These are phyloP conservation scores for Botrytis tulipae DNA, from an alignment of 2,329 filamentous ascomycete genomes.

Conservation along the genomic window DNA sequence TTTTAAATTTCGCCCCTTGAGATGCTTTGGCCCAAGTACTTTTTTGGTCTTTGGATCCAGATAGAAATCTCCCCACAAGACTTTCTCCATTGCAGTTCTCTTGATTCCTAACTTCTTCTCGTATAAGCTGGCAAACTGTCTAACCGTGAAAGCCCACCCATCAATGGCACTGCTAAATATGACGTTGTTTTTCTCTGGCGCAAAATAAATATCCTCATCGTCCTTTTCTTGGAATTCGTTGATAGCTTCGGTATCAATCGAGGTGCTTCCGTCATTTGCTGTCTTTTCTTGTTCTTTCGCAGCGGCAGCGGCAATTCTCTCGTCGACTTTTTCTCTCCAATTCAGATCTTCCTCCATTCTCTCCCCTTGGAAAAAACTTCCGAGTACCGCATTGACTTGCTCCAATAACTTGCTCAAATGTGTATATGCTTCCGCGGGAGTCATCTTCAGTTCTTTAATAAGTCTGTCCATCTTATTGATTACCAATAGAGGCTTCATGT, in stretches of 20 bases:
- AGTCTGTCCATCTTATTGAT: slow-evolving; percentile 99
- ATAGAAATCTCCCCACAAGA: slow-evolving; percentile 96
- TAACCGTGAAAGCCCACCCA: slow-evolving; percentile 97
- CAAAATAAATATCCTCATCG: slow-evolving; percentile 97
- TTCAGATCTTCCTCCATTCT: slow-evolving; percentile 97
- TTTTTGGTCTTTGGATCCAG: slow-evolving; percentile 96
- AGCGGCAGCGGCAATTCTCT: slow-evolving; percentile 70
- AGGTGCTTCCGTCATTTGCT: slow-evolving; percentile 40
- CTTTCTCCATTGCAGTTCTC: slow-evolving; percentile 80
- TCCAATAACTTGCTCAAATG: slow-evolving; percentile 88
- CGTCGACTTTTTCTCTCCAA: slow-evolving; percentile 91
- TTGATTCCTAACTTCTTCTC: slow-evolving; percentile 98
- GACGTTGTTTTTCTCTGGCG: slow-evolving; percentile 97
- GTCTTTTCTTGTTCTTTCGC: slow-evolving; percentile 55
- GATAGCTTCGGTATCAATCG: slow-evolving; percentile 53
- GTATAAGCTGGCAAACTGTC: slow-evolving; percentile 89
- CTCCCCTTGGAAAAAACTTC: slow-evolving; percentile 96
- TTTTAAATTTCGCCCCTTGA: slow-evolving; percentile 88
- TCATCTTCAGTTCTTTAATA: slow-evolving; percentile 93
- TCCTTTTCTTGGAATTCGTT: slow-evolving; percentile 83
- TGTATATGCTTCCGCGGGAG: slow-evolving; percentile 80
- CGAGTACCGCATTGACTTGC: slow-evolving; percentile 95
- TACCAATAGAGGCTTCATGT: slow-evolving; percentile 88
- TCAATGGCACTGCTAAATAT: slow-evolving; percentile 98
- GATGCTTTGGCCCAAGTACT: slow-evolving; percentile 82